Base-by-base conservation (phyloP, 768 basidiomycete species). In the Boletus eberwhitei region DNA sequence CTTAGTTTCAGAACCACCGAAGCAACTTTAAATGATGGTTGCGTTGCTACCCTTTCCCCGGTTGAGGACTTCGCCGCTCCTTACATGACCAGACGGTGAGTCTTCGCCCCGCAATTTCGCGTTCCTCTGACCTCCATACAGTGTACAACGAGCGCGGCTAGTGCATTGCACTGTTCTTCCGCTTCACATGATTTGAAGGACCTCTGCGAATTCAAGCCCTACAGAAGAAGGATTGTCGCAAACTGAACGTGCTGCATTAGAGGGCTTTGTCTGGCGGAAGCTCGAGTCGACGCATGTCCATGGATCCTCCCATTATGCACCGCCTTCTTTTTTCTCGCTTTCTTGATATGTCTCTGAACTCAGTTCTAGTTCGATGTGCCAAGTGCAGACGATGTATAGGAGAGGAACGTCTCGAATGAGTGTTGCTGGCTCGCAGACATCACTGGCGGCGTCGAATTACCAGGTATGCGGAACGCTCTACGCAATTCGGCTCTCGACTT, bases 321-420 rank as follows among this genome's bases (percentile, higher is more conserved):
- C 19, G 70, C 74, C 51, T 80, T 82, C 58, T 79, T 77, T 57
- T 64, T 82, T 26, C 68, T 83, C 12, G 75, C 77, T n/a, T 77
- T 79, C 59, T 56, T 84, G 64, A 82, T 83, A 50, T 52, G 81
- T 43, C n/a, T 38, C 4, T 9, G 5, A 7, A 19, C 24, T 12
- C 13, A 24, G 22, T 34, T 39, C 34, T 29, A 21, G 9, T 37
- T 24, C 11, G 5, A 7, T 16, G 8, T 37, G 1, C 44, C 21
- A 44, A 19, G 41, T 34, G 7, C 21, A 7, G 1, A 40, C n/a
- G 4, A 38, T 50, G 31, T 40, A 8, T 35, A 71, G 82, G 52
- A 80, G 26, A 58, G 55, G 41, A 67, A 84, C 59, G 74, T n/a
- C n/a, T n/a, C n/a, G n/a, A n/a, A n/a, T n/a, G n/a, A n/a, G n/a